Evolutionary conservation across 768 basidiomycete species (phyloP), one percentile per base, ranked within the genome.

Genomic region (Hericium coralloides): DNA sequence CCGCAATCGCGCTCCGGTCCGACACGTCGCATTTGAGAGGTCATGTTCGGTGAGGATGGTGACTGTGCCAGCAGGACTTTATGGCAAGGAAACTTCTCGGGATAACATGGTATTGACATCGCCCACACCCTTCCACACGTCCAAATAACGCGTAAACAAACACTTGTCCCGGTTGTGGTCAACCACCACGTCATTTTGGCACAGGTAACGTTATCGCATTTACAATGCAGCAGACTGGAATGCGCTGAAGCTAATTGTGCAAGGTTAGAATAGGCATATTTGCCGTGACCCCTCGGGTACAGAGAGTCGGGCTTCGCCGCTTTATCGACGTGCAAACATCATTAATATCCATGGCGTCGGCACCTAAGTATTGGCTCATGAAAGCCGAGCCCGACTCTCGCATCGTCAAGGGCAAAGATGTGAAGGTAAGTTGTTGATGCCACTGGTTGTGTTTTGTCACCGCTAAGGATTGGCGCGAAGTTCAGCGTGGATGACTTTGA

Each of bases 401-500:
- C 55, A 65, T 92, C 49, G 87, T 89, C 45, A 93, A 91, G 68
- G 91, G 90, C 47, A 89, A 85, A 63, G 91, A 94, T 60, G 89
- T 94, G 61, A 92, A 89, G 78, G 90, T 75, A 70, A 55, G 26
- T 61, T 38, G 39, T 17, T 38, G 6, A 47, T 39, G 23, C 15
- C 48, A 31, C 38, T 47, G 47, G 17, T 26, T n/a, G 43, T 15
- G 36, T 49, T 15, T 18, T 41, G 31, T 41, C n/a, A 15, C 54
- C 23, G 50, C 52, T 38, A 7, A n/a, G 20, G 20, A n/a, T 7
- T 45, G n/a, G 43, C 26, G 57, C 37, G 56, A 63, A 91, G 89
- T 93, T 93, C 66, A 89, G 87, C 58, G 83, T 93, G 7, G 89
- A 92, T 59, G 91, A 93, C 68, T 90, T 93, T 66, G 90, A 92